Evolutionary conservation across 495 filamentous ascomycete species (phyloP), one percentile per base, ranked within the genome.

Genomic region (Lentithecium fluviatile): DNA sequence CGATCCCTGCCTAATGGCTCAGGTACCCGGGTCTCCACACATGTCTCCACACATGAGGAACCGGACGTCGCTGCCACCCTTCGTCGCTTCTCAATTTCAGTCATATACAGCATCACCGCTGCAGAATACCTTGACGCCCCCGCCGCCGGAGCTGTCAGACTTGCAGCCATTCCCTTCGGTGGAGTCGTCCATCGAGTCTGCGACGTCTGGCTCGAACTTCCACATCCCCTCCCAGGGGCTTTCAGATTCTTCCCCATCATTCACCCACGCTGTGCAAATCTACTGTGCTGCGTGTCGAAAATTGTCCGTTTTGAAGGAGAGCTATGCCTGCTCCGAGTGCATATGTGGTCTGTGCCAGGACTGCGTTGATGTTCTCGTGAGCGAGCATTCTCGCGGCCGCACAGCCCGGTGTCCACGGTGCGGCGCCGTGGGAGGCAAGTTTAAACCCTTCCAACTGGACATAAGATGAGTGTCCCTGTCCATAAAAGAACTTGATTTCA

Each of bases 241-340:
- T 11, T 71, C 80, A 46, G 42, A 76, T 74, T 73, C 56, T 76
- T 77, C 62, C 76, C 81, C 12, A 77, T 83, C 62, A 74, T 80
- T 77, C 32, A 78, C 79, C 3, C 80, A 79, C 71, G 85, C 74
- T 55, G 86, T 93, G 15, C 88, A 94, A 64, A 93, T 96, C 17
- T 95, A 91, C 67, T 96, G 91, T 71, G 88, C 91, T 0, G 83
- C 84, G 17, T 96, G 91, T 70, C 86, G 87, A 60, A 82, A 85
- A 19, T 73, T 87, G 2, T 90, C 85, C 59, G 73, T 87, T 2
- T 73, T 96, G 45, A 85, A 84, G 58, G 87, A 92, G 57, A 90
- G 88, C 29, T 96, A 88, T 69, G 91, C 91, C 12, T 96, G 91
- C 73, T 95, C 91, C 0, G 91, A 96, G 70, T 96, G 91, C 71